Base-by-base conservation (phyloP, 768 basidiomycete species). In the Mycena crocata region DNA sequence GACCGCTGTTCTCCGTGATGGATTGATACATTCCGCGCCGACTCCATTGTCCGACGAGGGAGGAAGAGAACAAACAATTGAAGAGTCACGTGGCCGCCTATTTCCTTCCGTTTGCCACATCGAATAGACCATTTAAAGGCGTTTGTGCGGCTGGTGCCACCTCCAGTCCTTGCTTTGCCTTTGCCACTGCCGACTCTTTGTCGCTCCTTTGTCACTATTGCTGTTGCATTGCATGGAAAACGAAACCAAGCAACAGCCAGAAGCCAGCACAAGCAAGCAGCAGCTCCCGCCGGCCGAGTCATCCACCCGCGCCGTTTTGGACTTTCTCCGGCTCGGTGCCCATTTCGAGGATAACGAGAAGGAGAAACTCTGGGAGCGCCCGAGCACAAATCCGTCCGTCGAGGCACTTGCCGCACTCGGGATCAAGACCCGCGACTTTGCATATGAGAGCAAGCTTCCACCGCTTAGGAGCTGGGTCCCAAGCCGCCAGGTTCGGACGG, bases 401-500 rank as follows among this genome's bases (percentile, higher is more conserved):
- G 67, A 71, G 28, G 51, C 62, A 21, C 71, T 81, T 35, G 74
- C 76, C 65, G 73, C 66, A 21, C 62, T 77, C 14, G 82, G 85
- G 4, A 79, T 84, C 61, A 84, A 82, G 80, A 82, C 80, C 75
- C 85, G 79, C 81, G 87, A 70, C 50, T 70, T 89, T 82, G 90
- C 87, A 19, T 90, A 88, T 78, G 89, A 91, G 76, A 89, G 83
- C 77, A 87, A 79, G 30, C 78, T 92, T 49, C 89, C 90, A 2
- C 87, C 89, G 12, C 83, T 93, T 42, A 80, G 79, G 32, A 82
- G 89, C 2, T 84, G n/a, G n/a, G n/a, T 87, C 28, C 83, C 81
- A 21, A 82, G 82, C 23, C 82, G 84, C 24, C 89, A 87, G 73
- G 76, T 84, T 23, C 87, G 85, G 68, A 86, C 86, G 21, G 74